Percentiles rank a stretch among this genome's conserved stretches.
Conservation (phyloP, 1,284 basidiomycete species). For the Heimioporus punctisporus region DNA sequence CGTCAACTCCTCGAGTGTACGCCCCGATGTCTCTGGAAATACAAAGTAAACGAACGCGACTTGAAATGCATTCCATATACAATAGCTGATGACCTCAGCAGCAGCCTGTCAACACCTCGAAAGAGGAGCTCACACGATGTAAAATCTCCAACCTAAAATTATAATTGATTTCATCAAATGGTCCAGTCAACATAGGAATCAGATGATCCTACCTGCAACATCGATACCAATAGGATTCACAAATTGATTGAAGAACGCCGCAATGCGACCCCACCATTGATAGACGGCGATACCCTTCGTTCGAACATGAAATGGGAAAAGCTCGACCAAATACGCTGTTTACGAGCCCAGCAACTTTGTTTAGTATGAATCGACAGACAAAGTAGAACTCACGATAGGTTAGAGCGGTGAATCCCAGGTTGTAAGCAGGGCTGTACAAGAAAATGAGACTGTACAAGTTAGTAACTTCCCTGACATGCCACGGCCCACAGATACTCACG, state of each 20-base stretch:
- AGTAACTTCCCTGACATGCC: no score
- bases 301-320: constrained; percentile 26
- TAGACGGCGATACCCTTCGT: constrained; percentile 18
- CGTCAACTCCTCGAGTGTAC: constrained; percentile 59
- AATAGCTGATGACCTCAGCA: constrained; percentile 32
- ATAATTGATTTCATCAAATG: background rate
- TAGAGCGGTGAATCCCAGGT: constrained; percentile 4
- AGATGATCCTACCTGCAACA: constrained; percentile 4
- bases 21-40: constrained; percentile 56
- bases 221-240: constrained; percentile 22
- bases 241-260: constrained; percentile 10
- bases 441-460: constrained; percentile 7
- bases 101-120: background rate
- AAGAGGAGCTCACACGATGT: constrained; percentile 11
- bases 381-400: constrained; percentile 4
- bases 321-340: constrained; percentile 25
- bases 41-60: constrained; percentile 51
- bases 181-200: no score
- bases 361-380: no score
- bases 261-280: constrained; percentile 11
- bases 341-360: no score
- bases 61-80: constrained; percentile 48
- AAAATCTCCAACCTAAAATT: constrained; percentile 24
- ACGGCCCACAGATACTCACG: background rate
- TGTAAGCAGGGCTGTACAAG: constrained; percentile 7